A percentile compares a stretch with the other conserved stretches of the same genome.
Conservation (phyloP, 2,329 filamentous ascomycete genomes). For the Alternaria arbusti region DNA sequence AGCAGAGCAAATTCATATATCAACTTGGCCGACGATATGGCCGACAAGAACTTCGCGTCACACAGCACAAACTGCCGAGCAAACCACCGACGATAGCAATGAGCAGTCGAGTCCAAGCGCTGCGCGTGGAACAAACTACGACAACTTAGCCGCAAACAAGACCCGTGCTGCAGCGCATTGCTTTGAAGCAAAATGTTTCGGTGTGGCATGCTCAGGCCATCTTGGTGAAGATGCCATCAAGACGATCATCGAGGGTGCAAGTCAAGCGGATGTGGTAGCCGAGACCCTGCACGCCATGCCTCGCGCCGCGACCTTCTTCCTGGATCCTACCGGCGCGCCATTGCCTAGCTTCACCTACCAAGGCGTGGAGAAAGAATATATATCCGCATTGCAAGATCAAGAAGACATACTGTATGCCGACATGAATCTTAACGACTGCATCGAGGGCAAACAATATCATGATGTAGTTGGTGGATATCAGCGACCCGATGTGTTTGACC, state of each 20-base stretch:
- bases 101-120: background rate
- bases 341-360: constrained; percentile 50
- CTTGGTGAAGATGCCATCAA: constrained; percentile 53
- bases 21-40: constrained; percentile 63
- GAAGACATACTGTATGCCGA: constrained; percentile 62
- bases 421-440: constrained; percentile 56
- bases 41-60: constrained; percentile 50
- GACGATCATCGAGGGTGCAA: constrained; percentile 36
- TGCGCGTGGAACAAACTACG: constrained; percentile 51
- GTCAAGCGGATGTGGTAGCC: constrained; percentile 33
- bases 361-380: constrained; percentile 22
- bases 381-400: constrained; percentile 52
- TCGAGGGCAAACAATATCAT: constrained; percentile 65
- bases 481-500: constrained; percentile 60
- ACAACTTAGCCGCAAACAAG: constrained; percentile 62
- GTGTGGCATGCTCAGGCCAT: constrained; percentile 56
- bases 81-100: background rate
- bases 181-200: constrained; percentile 65
- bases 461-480: constrained; percentile 65
- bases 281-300: constrained; percentile 48
- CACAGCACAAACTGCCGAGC: background rate
- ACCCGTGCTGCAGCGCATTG: constrained; percentile 62
- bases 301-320: constrained; percentile 57
- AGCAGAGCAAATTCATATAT: constrained; percentile 63
- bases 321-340: constrained; percentile 58